Base-by-base conservation (phyloP, 768 basidiomycete species). In the Obba rivulosa region DNA sequence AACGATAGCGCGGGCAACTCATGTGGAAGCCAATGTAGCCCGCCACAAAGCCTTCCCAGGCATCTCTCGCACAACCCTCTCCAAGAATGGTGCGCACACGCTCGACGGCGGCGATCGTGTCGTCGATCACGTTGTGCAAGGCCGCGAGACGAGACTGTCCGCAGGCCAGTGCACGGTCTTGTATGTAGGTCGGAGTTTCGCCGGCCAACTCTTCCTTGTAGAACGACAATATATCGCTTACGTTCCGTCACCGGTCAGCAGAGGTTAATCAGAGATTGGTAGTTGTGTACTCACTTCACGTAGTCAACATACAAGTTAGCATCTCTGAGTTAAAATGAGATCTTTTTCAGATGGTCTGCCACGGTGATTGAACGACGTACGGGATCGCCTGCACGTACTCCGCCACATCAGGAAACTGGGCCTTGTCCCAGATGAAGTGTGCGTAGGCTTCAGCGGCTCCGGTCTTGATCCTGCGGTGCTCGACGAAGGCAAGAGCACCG, bases 381-480 rank as follows among this genome's bases (percentile, higher is more conserved):
- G 48, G 48, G 17, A 49, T 28, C 14, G 25, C 21, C 3, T 43
- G 48, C 2, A 42, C 17, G 36, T 49, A 49, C 8, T 9, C 10
- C 23, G 3, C 34, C 11, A n/a, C 48, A 37, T 49, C 48, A 2
- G 41, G 41, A 21, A 49, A 49, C 3, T 18, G 5, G 8, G 40
- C 31, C 21, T 43, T 49, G 21, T 43, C 41, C 48, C 48, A 49
- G 18, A 49, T 49, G 39, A 49, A 49, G 20, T n/a, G 13, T 2
- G 35, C 48, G 36, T 21, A 49, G 9, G 48, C 41, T 21, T 49
- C 48, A 8, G 41, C 8, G 23, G 17, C 14, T 2, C 48, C 41
- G 2, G 17, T n/a, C 18, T 36, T 8, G 16, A 5, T 3, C 3
- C 48, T 24, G 9, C 23, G 41, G n/a, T 35, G 42, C 21, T 43